phyloP scores from a whole-genome alignment of 768 basidiomycete genomes.

The Pleurotus salmoneostramineus region DNA sequence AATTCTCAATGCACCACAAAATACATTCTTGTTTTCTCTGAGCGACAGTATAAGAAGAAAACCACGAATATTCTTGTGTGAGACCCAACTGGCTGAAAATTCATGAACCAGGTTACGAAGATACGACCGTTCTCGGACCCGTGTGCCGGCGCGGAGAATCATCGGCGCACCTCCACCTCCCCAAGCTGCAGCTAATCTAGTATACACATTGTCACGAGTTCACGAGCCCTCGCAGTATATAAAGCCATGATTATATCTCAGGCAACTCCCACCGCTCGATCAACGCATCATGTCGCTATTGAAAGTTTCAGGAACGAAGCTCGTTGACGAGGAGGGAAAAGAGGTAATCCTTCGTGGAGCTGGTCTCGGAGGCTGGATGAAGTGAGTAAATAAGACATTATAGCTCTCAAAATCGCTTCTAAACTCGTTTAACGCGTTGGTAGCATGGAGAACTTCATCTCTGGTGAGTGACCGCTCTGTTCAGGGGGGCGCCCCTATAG shows the following conservation, averaged over 20 bases:
- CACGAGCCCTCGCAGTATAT: neutral
- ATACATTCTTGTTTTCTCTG: no score
- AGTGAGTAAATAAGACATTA: slow-evolving; percentile 36
- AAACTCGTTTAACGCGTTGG: no score
- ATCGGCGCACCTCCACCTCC: neutral
- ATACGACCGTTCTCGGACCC: neutral
- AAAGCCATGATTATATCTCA: neutral
- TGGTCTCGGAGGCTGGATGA: slow-evolving; percentile 81
- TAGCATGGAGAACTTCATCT: slow-evolving; percentile 79
- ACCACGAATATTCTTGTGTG: no score
- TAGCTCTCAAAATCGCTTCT: no score
- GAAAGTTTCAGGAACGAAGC: slow-evolving; percentile 52
- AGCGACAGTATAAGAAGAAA: no score
- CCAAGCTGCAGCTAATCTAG: neutral
- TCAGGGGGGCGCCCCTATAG: neutral
- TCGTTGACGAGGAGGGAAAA: slow-evolving; percentile 52
- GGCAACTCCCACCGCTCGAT: neutral
- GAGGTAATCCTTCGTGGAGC: slow-evolving; percentile 66
- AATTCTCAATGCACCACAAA: no score
- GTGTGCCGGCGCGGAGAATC: neutral
- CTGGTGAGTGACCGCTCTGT: slow-evolving; percentile 28
- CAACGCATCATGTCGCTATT: slow-evolving; percentile 41
- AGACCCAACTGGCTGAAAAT: no score
- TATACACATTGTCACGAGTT: neutral
- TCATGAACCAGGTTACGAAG: no score